These are phyloP conservation scores for Verticillium albo-atrum DNA, from an alignment of 2,329 filamentous ascomycete species.

Conservation along the genomic window DNA sequence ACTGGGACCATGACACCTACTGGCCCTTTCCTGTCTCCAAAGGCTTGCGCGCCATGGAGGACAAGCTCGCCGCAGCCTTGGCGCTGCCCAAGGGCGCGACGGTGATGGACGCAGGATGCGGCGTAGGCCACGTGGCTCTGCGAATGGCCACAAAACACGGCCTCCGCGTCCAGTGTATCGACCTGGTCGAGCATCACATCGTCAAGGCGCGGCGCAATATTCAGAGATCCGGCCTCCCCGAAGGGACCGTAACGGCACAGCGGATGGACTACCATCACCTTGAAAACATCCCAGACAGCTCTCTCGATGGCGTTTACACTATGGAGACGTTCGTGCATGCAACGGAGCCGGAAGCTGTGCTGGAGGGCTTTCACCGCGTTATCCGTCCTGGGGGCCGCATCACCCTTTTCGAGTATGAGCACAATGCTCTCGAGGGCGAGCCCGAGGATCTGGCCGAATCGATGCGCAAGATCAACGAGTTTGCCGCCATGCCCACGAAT, in stretches of 20 bases:
- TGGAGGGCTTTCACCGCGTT: constrained; percentile 41
- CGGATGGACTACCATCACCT: constrained; percentile 49
- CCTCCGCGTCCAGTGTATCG: constrained; percentile 39
- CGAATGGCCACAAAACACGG: constrained; percentile 30
- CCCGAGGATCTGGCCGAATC: constrained; percentile 20
- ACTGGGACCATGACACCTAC: constrained; percentile 37
- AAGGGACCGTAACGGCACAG: constrained; percentile 29
- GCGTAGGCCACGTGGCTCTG: constrained; percentile 43
- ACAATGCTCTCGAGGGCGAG: constrained; percentile 13
- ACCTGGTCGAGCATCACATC: constrained; percentile 44
- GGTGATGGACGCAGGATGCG: constrained; percentile 50
- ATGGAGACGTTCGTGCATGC: constrained; percentile 54
- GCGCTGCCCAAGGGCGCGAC: constrained; percentile 29
- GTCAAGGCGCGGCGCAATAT: constrained; percentile 36
- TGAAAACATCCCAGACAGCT: constrained; percentile 18
- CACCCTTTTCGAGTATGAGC: constrained; percentile 42
- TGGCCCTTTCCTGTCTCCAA: constrained; percentile 42
- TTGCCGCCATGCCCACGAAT: constrained; percentile 41
- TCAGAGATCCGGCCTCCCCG: constrained; percentile 21
- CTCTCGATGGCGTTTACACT: constrained; percentile 48
- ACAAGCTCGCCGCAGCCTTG: constrained; percentile 35
- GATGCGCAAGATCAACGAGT: constrained; percentile 33
- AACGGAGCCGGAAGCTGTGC: constrained; percentile 36
- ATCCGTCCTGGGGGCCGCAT: constrained; percentile 42
- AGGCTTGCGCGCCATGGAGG: constrained; percentile 44